phyloP scores from a whole-genome alignment of 2,329 filamentous ascomycete species.

The Sclerotinia glacialis region DNA sequence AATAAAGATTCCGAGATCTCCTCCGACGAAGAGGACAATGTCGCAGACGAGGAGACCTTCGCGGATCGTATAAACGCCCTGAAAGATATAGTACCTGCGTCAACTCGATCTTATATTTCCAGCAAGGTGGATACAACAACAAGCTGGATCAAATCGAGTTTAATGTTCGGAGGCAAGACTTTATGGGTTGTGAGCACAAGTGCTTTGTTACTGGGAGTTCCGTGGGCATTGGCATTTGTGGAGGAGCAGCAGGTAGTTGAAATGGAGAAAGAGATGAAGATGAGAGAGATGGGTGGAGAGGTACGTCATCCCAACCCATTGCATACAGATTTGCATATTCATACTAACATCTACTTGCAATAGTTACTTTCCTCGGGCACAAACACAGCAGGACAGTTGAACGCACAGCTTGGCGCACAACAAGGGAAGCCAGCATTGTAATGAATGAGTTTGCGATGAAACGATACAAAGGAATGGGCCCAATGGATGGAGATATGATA shows the following conservation, averaged over 20 bases:
- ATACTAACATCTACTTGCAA: slow-evolving; percentile 23
- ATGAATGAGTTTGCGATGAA: slow-evolving; percentile 24
- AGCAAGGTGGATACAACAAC: slow-evolving; percentile 56
- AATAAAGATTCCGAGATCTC: slow-evolving; percentile 76
- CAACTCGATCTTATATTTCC: slow-evolving; percentile 65
- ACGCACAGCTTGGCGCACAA: slow-evolving; percentile 35
- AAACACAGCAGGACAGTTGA: slow-evolving; percentile 30
- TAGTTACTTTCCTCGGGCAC: slow-evolving; percentile 34
- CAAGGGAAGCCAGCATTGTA: slow-evolving; percentile 38
- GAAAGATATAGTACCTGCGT: slow-evolving; percentile 72
- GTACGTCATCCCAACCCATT: slow-evolving; percentile 41
- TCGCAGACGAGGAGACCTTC: slow-evolving; percentile 55
- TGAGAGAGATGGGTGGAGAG: slow-evolving; percentile 89
- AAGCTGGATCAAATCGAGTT: slow-evolving; percentile 56
- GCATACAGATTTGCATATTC: neutral
- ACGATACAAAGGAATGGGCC: slow-evolving; percentile 22
- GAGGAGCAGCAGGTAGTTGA: slow-evolving; percentile 97
- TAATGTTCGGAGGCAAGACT: slow-evolving; percentile 76
- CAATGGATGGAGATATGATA: slow-evolving; percentile 25
- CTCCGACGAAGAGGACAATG: slow-evolving; percentile 69
- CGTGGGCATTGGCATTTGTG: slow-evolving; percentile 86
- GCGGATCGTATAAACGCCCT: slow-evolving; percentile 69
- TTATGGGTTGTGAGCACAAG: slow-evolving; percentile 90
- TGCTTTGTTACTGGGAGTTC: slow-evolving; percentile 84
- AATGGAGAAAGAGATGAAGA: slow-evolving; percentile 96